Evolutionary conservation across 2,329 filamentous ascomycete species (phyloP).

Genomic region (Pseudogymnoascus sp.): DNA sequence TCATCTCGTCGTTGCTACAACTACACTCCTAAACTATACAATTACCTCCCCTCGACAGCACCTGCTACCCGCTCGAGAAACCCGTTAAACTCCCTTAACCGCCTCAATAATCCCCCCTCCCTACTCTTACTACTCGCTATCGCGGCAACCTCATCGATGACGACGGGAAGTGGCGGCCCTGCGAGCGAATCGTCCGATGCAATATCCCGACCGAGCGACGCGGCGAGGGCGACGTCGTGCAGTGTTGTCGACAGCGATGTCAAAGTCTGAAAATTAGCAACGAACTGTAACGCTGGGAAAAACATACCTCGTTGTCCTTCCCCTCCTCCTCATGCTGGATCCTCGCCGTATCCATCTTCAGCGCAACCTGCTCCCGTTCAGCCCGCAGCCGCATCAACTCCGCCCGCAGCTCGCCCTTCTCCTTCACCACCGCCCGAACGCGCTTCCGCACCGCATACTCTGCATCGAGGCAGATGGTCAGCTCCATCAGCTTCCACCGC

Average conservation of each 20-base stretch:
- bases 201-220: slow-evolving; percentile 23
- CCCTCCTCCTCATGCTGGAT: slow-evolving; percentile 50
- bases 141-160: slow-evolving; percentile 39
- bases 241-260: slow-evolving; percentile 31
- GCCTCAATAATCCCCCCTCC: slow-evolving; percentile 46
- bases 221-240: slow-evolving; percentile 55
- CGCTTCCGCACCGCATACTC: slow-evolving; percentile 51
- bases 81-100: slow-evolving; percentile 54
- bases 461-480: slow-evolving; percentile 55
- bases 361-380: slow-evolving; percentile 54
- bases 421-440: slow-evolving; percentile 48
- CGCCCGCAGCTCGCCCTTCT: slow-evolving; percentile 48
- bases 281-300: neutral
- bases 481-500: slow-evolving; percentile 47
- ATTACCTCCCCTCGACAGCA: slow-evolving; percentile 40
- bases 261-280: neutral
- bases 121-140: slow-evolving; percentile 44
- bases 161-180: neutral
- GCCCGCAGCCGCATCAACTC: slow-evolving; percentile 52
- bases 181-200: neutral
- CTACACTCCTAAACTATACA: too few relatives aligned
- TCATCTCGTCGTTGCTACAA: too few relatives aligned
- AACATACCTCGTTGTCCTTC: slow-evolving; percentile 43
- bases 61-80: slow-evolving; percentile 55
- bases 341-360: slow-evolving; percentile 57